Evolutionary conservation across 176 grass and related monocot genomes (phyloP).

Genomic region (Aegilops bicornis): DNA sequence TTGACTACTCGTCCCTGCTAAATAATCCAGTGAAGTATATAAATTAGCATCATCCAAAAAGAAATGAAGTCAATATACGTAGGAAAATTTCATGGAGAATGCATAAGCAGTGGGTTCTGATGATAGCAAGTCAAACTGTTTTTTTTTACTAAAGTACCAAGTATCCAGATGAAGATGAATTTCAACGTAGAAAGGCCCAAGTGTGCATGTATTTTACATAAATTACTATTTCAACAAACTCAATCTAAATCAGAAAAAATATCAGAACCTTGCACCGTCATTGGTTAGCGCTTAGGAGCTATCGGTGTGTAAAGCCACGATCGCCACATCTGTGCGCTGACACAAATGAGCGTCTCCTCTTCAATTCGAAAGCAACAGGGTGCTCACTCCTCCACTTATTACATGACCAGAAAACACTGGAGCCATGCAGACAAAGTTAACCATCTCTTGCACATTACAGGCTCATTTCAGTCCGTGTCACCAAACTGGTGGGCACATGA

Average conservation of each 20-base stretch:
- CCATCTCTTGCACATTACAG: background rate
- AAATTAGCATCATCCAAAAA: constrained; percentile 18
- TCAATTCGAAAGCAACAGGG: background rate
- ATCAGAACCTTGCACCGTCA: background rate
- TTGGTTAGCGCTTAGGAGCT: background rate
- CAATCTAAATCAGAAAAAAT: background rate
- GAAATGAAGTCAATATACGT: background rate
- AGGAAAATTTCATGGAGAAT: background rate
- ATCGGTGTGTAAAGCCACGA: background rate
- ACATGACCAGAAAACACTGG: background rate
- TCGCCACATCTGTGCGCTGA: background rate
- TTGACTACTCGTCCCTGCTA: constrained; percentile 53
- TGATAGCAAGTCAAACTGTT: background rate
- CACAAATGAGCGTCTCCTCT: background rate
- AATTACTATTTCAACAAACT: background rate
- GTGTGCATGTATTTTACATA: background rate
- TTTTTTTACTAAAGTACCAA: background rate
- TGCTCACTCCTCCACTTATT: background rate
- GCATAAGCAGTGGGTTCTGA: background rate
- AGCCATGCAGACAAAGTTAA: background rate
- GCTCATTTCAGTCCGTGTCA: constrained; percentile 7
- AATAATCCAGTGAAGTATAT: constrained; percentile 19
- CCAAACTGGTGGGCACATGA: constrained; percentile 1
- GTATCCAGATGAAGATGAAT: background rate
- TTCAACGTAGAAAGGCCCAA: constrained; percentile 1